Evolutionary conservation across 495 filamentous ascomycete genomes (phyloP).

Genomic region (Cetradonia linearis): DNA sequence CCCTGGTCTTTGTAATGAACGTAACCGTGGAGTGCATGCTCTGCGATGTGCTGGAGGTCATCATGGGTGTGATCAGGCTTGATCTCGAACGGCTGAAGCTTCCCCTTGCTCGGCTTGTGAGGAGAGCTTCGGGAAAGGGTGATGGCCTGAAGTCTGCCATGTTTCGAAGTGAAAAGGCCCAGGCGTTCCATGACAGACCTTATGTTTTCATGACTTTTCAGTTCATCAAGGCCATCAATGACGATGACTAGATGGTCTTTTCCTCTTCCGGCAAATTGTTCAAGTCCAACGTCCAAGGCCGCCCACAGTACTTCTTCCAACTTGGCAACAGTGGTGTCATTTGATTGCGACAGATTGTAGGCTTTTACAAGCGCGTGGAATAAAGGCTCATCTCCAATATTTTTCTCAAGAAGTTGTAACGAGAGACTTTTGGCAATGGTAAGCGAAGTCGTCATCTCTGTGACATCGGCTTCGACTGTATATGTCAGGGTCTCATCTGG

Average conservation of each 20-base stretch:
- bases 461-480: conserved; percentile 28
- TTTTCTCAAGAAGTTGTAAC: conserved; percentile 50
- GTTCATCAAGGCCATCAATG: conserved; percentile 50
- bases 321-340: conserved; percentile 28
- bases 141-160: conserved; percentile 38
- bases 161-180: conserved; percentile 32
- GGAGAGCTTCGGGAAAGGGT: conserved; percentile 40
- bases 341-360: conserved; percentile 29
- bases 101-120: conserved; percentile 28
- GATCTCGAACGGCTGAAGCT: conserved; percentile 38
- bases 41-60: conserved; percentile 41
- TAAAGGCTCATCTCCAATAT: conserved; percentile 42
- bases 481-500: conserved; percentile 6
- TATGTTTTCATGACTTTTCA: conserved; percentile 34
- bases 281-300: conserved; percentile 41
- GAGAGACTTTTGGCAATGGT: conserved; percentile 47
- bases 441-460: conserved; percentile 38
- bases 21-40: conserved; percentile 33
- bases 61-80: conserved; percentile 39
- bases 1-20: conserved; percentile 35
- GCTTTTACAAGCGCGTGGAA: conserved; percentile 38
- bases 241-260: conserved; percentile 45
- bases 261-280: conserved; percentile 25
- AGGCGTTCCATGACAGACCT: conserved; percentile 38
- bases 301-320: conserved; percentile 44